phyloP scores from a whole-genome alignment of 352 stramenopile species.

The Pythium volutum region DNA sequence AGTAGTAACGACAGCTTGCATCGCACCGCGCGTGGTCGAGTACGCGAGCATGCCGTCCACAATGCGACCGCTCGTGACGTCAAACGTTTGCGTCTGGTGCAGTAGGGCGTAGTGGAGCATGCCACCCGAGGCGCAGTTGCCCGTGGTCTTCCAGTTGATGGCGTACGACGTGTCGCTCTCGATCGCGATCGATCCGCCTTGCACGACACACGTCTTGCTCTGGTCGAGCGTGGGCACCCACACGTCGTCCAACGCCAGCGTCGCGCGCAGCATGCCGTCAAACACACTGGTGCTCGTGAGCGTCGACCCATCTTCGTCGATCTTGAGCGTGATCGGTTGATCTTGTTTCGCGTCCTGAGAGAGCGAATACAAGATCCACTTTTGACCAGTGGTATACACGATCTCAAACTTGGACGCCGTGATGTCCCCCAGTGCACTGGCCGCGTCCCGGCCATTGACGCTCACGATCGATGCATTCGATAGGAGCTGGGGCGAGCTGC shows the following conservation, averaged over 20 bases:
- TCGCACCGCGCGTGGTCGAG: conserved; percentile 54
- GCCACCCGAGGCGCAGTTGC: conserved; percentile 43
- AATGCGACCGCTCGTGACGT: conserved; percentile 25
- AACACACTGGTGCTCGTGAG: conserved; percentile 37
- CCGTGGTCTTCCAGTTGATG: conserved; percentile 59
- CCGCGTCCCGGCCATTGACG: conserved; percentile 36
- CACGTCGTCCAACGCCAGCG: conserved; percentile 38
- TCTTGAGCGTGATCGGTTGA: conserved; percentile 37
- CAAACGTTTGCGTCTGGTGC: conserved; percentile 49
- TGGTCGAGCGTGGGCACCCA: conserved; percentile 41
- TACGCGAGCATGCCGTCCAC: conserved; percentile 38
- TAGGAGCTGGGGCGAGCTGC: conserved; percentile 38
- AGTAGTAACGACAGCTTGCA: conserved; percentile 39
- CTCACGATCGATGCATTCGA: conserved; percentile 38
- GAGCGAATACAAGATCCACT: conserved; percentile 59
- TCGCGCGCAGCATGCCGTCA: conserved; percentile 42
- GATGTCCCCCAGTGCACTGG: conserved; percentile 22
- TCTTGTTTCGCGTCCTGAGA: conserved; percentile 35
- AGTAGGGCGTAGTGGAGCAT: conserved; percentile 58
- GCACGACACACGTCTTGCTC: conserved; percentile 49
- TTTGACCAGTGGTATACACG: conserved; percentile 48
- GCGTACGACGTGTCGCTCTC: conserved; percentile 42
- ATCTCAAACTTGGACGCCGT: conserved; percentile 47
- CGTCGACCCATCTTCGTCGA: conserved; percentile 31
- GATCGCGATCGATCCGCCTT: conserved; percentile 39